Percentiles rank a stretch among this genome's conserved stretches.
These are phyloP conservation scores for Madurella mycetomatis DNA, from an alignment of 2,329 filamentous ascomycete genomes.

Conservation along the genomic window DNA sequence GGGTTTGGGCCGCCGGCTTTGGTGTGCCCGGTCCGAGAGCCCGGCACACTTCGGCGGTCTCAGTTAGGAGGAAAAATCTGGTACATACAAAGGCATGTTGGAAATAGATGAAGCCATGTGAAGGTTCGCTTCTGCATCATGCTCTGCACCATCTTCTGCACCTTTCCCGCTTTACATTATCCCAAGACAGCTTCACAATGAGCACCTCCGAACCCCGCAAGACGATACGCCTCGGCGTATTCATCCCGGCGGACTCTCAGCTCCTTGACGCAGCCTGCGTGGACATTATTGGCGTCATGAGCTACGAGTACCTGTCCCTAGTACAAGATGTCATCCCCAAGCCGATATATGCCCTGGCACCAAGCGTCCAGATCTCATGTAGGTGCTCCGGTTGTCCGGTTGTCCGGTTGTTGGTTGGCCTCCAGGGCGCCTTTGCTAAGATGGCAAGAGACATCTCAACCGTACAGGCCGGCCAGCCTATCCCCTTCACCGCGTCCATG, in stretches of 20 bases:
- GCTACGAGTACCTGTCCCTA: conserved; percentile 39
- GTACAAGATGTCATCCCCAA: conserved; percentile 33
- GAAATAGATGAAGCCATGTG: too few species aligned
- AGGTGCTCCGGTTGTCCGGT: not conserved
- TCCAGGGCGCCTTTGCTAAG: not conserved
- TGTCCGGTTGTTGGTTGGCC: not conserved
- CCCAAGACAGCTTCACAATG: conserved; percentile 2
- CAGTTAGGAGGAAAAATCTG: too few species aligned
- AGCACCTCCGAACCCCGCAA: conserved; percentile 9
- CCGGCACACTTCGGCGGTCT: not conserved
- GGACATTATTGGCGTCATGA: conserved; percentile 46
- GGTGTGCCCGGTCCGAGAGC: not conserved
- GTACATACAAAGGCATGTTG: too few species aligned
- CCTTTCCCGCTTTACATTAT: not conserved
- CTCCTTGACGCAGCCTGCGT: conserved; percentile 48
- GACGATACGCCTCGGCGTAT: conserved; percentile 46
- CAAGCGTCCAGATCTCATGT: conserved; percentile 39
- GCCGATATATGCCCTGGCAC: conserved; percentile 39
- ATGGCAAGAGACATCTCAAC: conserved; percentile 38
- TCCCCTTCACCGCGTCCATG: conserved; percentile 40
- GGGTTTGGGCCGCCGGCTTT: not conserved
- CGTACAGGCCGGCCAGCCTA: conserved; percentile 31
- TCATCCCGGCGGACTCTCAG: conserved; percentile 44
- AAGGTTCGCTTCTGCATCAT: too few species aligned
- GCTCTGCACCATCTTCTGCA: too few species aligned